Conservation (phyloP, 306 rosid genomes). For the Gleditsia sinensis region DNA sequence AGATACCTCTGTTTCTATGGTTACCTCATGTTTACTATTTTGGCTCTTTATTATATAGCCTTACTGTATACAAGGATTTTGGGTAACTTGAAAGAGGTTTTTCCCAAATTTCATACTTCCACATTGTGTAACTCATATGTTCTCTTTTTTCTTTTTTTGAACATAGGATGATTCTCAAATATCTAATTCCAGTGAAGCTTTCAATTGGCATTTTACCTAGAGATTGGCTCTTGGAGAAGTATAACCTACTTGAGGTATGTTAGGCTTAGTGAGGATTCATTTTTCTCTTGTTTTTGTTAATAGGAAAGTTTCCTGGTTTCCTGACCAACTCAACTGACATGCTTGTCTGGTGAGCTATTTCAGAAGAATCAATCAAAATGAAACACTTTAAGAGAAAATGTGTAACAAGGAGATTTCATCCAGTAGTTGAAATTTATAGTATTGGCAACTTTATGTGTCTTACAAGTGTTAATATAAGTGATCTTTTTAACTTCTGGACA, state of each 20-base stretch:
- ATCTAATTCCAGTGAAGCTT: conserved; percentile 96
- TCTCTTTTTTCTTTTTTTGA: conserved; percentile 24
- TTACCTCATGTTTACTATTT: neutral
- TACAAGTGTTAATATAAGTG: conserved; percentile 23
- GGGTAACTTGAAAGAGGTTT: neutral
- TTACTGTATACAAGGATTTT: no score
- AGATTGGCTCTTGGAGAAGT: conserved; percentile 67
- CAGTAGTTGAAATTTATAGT: conserved; percentile 9
- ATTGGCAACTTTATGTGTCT: conserved; percentile 21
- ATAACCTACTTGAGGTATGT: conserved; percentile 82
- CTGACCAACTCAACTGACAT: conserved; percentile 1
- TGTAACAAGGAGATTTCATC: conserved; percentile 7
- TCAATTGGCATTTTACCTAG: conserved; percentile 91
- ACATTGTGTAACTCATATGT: conserved; percentile 6
- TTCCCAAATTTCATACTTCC: neutral
- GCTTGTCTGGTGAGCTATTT: conserved; percentile 15
- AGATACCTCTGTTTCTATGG: no score
- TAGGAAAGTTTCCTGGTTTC: neutral
- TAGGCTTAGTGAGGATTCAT: neutral
- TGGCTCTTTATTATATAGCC: neutral
- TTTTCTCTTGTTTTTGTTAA: neutral
- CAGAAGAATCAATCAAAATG: conserved; percentile 14
- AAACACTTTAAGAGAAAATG: neutral
- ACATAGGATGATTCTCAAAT: conserved; percentile 86
- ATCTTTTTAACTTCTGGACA: conserved; percentile 42